These are phyloP conservation scores for Entomortierella lignicola DNA, from an alignment of 192 early-diverging fungal species.

Conservation along the genomic window DNA sequence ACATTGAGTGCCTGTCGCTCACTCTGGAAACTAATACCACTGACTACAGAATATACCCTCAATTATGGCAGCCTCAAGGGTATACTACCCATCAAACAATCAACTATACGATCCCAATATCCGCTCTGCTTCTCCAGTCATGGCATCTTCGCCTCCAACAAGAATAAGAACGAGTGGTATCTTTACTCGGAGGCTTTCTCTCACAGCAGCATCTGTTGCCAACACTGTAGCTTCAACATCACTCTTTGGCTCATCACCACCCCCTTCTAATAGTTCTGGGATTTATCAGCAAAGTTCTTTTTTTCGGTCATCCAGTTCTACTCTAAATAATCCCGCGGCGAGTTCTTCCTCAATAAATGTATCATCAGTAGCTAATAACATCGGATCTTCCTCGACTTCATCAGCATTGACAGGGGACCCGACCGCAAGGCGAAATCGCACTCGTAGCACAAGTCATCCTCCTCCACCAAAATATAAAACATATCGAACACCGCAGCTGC, in stretches of 20 bases:
- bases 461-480: conserved; percentile 54
- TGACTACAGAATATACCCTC: neutral
- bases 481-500: conserved; percentile 44
- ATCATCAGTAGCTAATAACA: conserved; percentile 10
- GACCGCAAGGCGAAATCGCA: conserved; percentile 21
- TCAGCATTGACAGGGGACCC: neutral
- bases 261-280: conserved; percentile 14
- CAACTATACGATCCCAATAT: conserved; percentile 16
- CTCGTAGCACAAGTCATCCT: conserved; percentile 41
- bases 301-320: conserved; percentile 39
- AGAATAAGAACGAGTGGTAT: conserved; percentile 49
- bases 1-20: neutral
- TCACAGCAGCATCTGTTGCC: conserved; percentile 49
- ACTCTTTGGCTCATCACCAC: conserved; percentile 47
- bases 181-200: conserved; percentile 35
- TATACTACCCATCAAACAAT: conserved; percentile 26
- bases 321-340: conserved; percentile 7
- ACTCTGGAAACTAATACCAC: neutral
- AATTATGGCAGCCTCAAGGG: conserved; percentile 36
- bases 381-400: neutral
- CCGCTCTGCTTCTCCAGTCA: conserved; percentile 22
- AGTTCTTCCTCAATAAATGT: conserved; percentile 28
- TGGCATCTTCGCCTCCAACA: conserved; percentile 37
- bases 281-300: conserved; percentile 50
- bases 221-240: conserved; percentile 40